A percentile compares a stretch with the other conserved stretches of the same genome.
phyloP scores from a whole-genome alignment of 768 basidiomycete species.

The Psilocybe tampanensis region DNA sequence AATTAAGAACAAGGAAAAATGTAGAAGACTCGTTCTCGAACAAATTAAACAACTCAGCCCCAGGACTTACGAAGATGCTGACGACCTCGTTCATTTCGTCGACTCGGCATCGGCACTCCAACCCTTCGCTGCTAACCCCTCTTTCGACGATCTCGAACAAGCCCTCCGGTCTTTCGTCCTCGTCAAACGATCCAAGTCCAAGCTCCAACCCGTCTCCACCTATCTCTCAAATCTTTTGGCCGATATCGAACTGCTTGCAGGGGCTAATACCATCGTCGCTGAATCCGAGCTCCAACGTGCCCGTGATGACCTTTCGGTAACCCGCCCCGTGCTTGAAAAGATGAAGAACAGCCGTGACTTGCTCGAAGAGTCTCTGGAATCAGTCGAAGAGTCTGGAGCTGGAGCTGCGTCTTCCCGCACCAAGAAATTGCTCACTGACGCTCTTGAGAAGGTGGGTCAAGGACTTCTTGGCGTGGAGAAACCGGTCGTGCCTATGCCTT shows the following conservation, averaged over 20 bases:
- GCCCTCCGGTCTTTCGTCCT: conserved; percentile 93
- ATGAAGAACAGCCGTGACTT: conserved; percentile 75
- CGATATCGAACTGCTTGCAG: conserved; percentile 86
- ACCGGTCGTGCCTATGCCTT: conserved; percentile 56
- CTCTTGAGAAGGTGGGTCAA: conserved; percentile 74
- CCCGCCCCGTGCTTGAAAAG: conserved; percentile 85
- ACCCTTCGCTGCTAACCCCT: conserved; percentile 61
- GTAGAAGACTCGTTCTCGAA: conserved; percentile 84
- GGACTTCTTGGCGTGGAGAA: conserved; percentile 70
- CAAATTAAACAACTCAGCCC: conserved; percentile 94
- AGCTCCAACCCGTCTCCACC: conserved; percentile 90
- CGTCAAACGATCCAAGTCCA: conserved; percentile 94
- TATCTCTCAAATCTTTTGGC: conserved; percentile 89
- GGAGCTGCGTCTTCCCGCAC: conserved; percentile 54
- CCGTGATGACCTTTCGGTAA: conserved; percentile 62
- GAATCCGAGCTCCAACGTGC: conserved; percentile 75
- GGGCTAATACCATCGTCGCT: conserved; percentile 87
- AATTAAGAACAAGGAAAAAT: conserved; percentile 94
- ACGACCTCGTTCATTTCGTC: conserved; percentile 97
- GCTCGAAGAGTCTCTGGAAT: conserved; percentile 79
- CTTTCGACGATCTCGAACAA: conserved; percentile 89
- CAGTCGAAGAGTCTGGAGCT: conserved; percentile 75
- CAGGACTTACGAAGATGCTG: conserved; percentile 86
- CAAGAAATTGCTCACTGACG: conserved; percentile 64
- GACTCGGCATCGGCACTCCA: conserved; percentile 81